Evolutionary conservation across 345 rosid genomes (phyloP).

Genomic region (Lenwebbia sp.): DNA sequence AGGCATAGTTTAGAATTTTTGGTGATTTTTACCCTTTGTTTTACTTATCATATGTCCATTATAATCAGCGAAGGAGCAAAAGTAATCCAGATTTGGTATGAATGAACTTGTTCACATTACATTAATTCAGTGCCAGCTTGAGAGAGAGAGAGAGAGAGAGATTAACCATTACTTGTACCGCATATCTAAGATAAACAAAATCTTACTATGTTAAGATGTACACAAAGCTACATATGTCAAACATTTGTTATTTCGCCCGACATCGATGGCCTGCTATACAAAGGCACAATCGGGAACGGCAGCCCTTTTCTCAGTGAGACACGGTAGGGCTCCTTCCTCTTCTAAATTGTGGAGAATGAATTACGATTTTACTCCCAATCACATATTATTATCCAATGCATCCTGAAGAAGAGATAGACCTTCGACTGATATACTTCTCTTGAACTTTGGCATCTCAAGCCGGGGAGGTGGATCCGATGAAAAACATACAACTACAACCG

Average conservation of each 20-base stretch:
- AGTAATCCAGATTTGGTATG: not conserved
- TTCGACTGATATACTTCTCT: constrained; percentile 13
- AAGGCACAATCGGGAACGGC: not conserved
- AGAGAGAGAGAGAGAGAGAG: not conserved
- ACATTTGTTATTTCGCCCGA: not conserved
- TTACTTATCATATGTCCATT: not conserved
- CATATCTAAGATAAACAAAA: not conserved
- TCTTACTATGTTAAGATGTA: not conserved
- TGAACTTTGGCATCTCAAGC: constrained; percentile 3
- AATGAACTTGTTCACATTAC: not conserved
- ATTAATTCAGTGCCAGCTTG: not conserved
- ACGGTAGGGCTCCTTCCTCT: not conserved
- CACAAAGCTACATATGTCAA: not conserved
- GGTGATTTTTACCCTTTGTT: not conserved
- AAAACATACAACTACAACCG: constrained; percentile 14
- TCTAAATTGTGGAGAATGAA: not conserved
- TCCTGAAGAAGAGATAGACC: constrained; percentile 2
- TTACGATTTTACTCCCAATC: not conserved
- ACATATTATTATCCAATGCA: not conserved
- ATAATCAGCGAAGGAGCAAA: not conserved
- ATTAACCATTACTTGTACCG: not conserved
- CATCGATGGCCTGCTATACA: not conserved
- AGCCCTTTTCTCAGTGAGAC: not conserved
- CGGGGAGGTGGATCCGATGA: constrained; percentile 11
- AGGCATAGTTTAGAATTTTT: too few relatives aligned